Base-by-base conservation (phyloP, 805 yeast species). In the Candida palmyrensis region DNA sequence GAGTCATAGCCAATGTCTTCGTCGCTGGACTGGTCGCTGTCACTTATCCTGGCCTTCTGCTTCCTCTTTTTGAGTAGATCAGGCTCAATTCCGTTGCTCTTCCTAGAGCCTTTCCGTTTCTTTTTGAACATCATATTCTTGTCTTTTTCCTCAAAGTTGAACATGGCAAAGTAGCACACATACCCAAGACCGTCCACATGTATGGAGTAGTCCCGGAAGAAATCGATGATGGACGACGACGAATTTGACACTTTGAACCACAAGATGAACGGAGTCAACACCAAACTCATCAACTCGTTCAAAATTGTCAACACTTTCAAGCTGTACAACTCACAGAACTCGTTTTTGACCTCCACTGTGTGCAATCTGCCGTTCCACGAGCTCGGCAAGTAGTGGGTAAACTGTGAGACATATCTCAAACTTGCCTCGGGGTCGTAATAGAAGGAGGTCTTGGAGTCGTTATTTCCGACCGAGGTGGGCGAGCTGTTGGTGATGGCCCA, bases 131-230 rank as follows among this genome's bases (percentile, higher is more conserved):
- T 59, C 70, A 59, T 70, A 41, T 64, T 63, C 39, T 64, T 59
- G 36, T 67, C 72, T 39, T 71, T 69, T 42, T 75, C 76, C 40
- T 80, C 88, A 41, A 82, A 77, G 44, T 86, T 82, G 59, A 92
- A 92, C 79, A 86, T 85, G 2, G 97, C 97, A 68, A 81, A 87
- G 19, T 86, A 80, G 51, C 97, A 90, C 24, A 92, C 95, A 49
- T 89, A 82, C 0, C 98, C 99, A 25, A 92, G 64, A 0, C 96
- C 97, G 60, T 89, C 97, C 30, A 89, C 86, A 53, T 90, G 92
- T 9, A 88, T 79, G 9, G 95, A 79, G 44, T 76, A 82, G 38
- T 90, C 97, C 36, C 97, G 64, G 55, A 90, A 86, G 50, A 92
- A 92, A 51, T 92, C 97, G 20, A 92, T 75, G 28, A 92, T 82